Evolutionary conservation across 2,329 filamentous ascomycete species (phyloP).

Genomic region (Xylariaceae sp.): DNA sequence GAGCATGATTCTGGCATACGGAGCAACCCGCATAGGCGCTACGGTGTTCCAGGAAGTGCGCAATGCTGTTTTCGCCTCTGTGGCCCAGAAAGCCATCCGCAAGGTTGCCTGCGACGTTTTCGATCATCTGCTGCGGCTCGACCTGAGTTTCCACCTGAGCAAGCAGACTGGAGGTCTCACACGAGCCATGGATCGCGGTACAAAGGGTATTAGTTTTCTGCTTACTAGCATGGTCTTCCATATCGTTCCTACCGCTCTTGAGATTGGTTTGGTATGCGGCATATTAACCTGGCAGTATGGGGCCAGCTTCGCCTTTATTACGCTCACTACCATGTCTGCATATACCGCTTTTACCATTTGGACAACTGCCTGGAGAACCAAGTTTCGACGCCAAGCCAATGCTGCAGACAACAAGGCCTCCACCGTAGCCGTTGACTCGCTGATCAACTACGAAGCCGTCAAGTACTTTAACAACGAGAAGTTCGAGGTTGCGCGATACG

Average conservation of each 20-base stretch:
- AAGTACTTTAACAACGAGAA: conserved; percentile 99
- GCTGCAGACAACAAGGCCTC: conserved; percentile 93
- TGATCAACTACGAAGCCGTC: conserved; percentile 98
- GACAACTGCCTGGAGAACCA: conserved; percentile 95
- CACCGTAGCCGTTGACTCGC: conserved; percentile 89
- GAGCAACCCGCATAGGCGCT: conserved; percentile 79
- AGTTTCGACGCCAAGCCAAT: conserved; percentile 91
- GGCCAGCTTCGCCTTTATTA: conserved; percentile 84
- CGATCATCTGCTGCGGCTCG: conserved; percentile 78
- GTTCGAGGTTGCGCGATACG: conserved; percentile 87
- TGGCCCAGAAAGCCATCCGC: conserved; percentile 94
- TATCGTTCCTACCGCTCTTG: conserved; percentile 84
- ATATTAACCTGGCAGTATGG: conserved; percentile 97
- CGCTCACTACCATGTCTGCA: conserved; percentile 80
- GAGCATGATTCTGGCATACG: conserved; percentile 90
- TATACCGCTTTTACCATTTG: conserved; percentile 97
- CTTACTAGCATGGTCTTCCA: conserved; percentile 98
- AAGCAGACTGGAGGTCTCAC: conserved; percentile 94
- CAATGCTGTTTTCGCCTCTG: conserved; percentile 94
- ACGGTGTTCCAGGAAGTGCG: conserved; percentile 88
- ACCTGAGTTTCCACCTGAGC: conserved; percentile 88
- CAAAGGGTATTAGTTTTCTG: conserved; percentile 96
- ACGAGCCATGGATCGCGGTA: conserved; percentile 89
- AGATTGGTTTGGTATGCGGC: conserved; percentile 92
- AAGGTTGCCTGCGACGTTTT: conserved; percentile 90